Conservation (phyloP, 805 yeast species). For the Danielozyma ontarioensis region DNA sequence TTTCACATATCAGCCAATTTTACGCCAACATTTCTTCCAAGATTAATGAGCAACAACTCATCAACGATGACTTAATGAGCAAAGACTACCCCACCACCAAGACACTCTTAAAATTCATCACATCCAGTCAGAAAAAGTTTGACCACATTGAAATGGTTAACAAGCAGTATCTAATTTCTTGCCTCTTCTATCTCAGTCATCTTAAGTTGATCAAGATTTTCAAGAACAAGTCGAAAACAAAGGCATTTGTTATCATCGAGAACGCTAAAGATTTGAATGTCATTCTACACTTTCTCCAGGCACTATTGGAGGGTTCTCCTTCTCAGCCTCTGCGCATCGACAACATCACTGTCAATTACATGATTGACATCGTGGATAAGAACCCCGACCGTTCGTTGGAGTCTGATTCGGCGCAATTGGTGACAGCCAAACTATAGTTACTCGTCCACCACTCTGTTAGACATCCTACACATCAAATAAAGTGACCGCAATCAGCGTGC, state of each 20-base stretch:
- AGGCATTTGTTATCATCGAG: conserved; percentile 31
- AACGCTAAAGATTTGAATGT: conserved; percentile 23
- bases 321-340: conserved; percentile 7
- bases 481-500: no score
- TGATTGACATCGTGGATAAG: conserved; percentile 32
- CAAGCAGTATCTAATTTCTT: conserved; percentile 37
- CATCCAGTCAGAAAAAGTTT: conserved; percentile 8
- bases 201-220: conserved; percentile 29
- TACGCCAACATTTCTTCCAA: conserved; percentile 4
- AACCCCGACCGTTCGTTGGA: conserved; percentile 13
- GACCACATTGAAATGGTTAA: conserved; percentile 30
- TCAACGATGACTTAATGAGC: conserved; percentile 17
- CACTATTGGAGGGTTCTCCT: conserved; percentile 8
- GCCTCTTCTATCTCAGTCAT: conserved; percentile 33
- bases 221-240: conserved; percentile 37
- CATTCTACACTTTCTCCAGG: conserved; percentile 17
- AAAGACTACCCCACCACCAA: conserved; percentile 29
- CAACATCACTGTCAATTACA: conserved; percentile 20
- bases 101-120: conserved; percentile 22
- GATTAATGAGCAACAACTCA: conserved; percentile 18
- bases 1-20: conserved; percentile 5
- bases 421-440: no score
- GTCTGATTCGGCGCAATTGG: no score
- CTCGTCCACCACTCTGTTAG: no score
- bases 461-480: no score